Evolutionary conservation across 768 basidiomycete genomes (phyloP).

Genomic region (Coprinopsis cinerea): DNA sequence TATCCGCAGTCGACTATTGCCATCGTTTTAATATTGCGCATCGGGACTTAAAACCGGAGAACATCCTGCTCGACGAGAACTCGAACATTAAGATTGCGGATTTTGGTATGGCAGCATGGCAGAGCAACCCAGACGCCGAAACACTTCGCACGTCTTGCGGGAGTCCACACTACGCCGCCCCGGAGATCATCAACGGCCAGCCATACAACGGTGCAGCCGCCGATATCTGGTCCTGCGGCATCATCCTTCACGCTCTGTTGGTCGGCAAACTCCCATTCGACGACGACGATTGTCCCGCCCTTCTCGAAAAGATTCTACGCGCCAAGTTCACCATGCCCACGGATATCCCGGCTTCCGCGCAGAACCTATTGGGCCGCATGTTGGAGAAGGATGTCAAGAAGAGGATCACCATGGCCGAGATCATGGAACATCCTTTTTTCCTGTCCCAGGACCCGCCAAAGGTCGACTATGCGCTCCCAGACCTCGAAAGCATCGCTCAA

Average conservation of each 20-base stretch:
- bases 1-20: slow-evolving; percentile 86
- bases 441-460: slow-evolving; percentile 45
- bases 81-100: slow-evolving; percentile 93
- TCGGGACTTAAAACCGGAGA: slow-evolving; percentile 93
- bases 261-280: slow-evolving; percentile 89
- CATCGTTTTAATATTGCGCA: slow-evolving; percentile 94
- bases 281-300: slow-evolving; percentile 69
- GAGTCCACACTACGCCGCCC: slow-evolving; percentile 92
- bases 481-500: slow-evolving; percentile 60
- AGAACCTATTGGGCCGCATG: slow-evolving; percentile 78
- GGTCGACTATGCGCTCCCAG: slow-evolving; percentile 40
- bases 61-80: slow-evolving; percentile 77
- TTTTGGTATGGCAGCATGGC: slow-evolving; percentile 97
- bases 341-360: slow-evolving; percentile 61
- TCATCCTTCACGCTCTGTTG: slow-evolving; percentile 88
- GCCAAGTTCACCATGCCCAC: slow-evolving; percentile 72
- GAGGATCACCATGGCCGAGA: slow-evolving; percentile 80
- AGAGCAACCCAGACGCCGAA: slow-evolving; percentile 43
- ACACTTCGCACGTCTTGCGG: slow-evolving; percentile 83
- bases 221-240: slow-evolving; percentile 96
- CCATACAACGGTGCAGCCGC: slow-evolving; percentile 83
- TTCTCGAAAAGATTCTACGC: slow-evolving; percentile 77
- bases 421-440: slow-evolving; percentile 78
- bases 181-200: slow-evolving; percentile 80
- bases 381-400: slow-evolving; percentile 65